A percentile compares a stretch with the other conserved stretches of the same genome.
Evolutionary conservation across 1,139 yeast genomes (phyloP).

Genomic region (Keqinozyma sinolaborantium): DNA sequence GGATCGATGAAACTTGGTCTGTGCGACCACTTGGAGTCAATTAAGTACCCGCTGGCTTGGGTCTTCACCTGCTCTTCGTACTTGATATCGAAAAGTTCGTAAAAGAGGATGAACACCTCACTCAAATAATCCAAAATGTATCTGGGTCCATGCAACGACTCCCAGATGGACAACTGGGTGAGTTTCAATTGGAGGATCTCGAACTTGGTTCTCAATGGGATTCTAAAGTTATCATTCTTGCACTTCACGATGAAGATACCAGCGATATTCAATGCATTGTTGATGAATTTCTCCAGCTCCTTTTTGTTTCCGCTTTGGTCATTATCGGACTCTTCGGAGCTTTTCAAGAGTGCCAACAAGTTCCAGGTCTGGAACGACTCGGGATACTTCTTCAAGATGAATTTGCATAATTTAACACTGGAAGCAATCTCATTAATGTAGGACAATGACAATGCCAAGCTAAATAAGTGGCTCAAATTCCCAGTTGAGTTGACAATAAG

Average conservation of each 20-base stretch:
- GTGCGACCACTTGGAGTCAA: constrained; percentile 38
- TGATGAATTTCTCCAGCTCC: constrained; percentile 38
- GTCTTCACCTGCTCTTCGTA: constrained; percentile 12
- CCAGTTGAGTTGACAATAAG: constrained; percentile 42
- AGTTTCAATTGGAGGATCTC: constrained; percentile 68
- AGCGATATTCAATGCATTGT: constrained; percentile 43
- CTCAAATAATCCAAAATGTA: constrained; percentile 64
- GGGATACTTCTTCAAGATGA: constrained; percentile 40
- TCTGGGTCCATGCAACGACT: constrained; percentile 57
- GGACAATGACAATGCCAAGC: constrained; percentile 37
- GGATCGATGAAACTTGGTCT: constrained; percentile 48
- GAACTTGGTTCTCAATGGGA: constrained; percentile 41
- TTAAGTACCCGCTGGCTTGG: constrained; percentile 7
- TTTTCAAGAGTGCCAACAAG: constrained; percentile 30
- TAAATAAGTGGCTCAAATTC: constrained; percentile 25
- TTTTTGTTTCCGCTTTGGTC: constrained; percentile 14
- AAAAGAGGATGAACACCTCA: constrained; percentile 61
- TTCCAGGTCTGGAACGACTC: constrained; percentile 48
- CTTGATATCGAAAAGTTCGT: constrained; percentile 46
- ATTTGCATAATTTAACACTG: constrained; percentile 39
- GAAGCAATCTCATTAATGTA: constrained; percentile 21
- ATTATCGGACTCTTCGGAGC: constrained; percentile 25
- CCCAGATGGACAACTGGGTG: constrained; percentile 71
- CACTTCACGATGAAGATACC: constrained; percentile 34
- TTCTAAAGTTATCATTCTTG: constrained; percentile 22